Evolutionary conservation across 1,284 basidiomycete species (phyloP), one percentile per base, ranked within the genome.

Genomic region (Boletus smithii): DNA sequence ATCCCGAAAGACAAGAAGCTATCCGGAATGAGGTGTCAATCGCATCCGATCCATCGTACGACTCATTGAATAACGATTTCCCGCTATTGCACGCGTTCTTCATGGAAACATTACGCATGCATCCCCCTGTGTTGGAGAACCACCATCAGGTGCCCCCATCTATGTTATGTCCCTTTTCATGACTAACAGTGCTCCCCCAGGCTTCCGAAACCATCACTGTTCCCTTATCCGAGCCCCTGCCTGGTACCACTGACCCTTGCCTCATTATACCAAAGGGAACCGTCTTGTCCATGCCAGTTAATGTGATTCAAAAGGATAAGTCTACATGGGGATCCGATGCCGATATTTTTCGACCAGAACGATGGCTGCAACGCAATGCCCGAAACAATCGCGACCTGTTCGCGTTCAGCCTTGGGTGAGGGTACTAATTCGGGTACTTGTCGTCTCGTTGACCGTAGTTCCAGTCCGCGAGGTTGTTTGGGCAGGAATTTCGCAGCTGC

Each of bases 101-200:
- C 37, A 76, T 76, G 55, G 80, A 81, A 59, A 78, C 77, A 4
- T 60, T 81, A n/a, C 73, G 79, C 26, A 57, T 81, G 35, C 78
- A 82, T 54, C 78, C 80, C n/a, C 69, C 79, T 0, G 72, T 81
- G 32, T 55, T 78, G 30, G 79, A 81, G 61, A 80, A 80, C 54
- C 78, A 80, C 50, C 77, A 81, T 49, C 76, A 80, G 65, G 77
- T 75, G 24, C 41, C 42, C n/a, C 39, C 32, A n/a, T 24, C 22
- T 48, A 7, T 30, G 29, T 36, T 22, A 26, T 36, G 2, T 27
- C 29, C 37, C 6, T 37, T n/a, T 14, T 27, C 17, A n/a, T 26
- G 20, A 39, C 51, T 51, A 9, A 58, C 17, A 17, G 8, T 9
- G n/a, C 20, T 13, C 11, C 3, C 23, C 5, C 38, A 79, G 77